Evolutionary conservation across 208 protist species (phyloP), one percentile per base, ranked within the genome.

Genomic region (Leptomonas pyrrhocoris): DNA sequence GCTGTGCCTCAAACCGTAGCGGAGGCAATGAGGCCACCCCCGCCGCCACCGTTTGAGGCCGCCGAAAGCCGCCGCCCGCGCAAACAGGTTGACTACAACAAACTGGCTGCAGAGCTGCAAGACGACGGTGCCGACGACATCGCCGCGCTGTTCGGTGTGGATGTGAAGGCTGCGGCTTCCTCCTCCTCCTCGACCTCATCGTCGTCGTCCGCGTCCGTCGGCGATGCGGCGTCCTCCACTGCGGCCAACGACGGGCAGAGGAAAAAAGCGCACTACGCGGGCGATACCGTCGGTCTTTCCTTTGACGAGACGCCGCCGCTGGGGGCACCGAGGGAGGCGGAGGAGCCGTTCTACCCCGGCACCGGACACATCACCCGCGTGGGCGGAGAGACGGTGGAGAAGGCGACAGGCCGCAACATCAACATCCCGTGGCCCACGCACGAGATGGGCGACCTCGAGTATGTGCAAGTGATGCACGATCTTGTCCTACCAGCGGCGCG

Each of bases 371-470:
- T 87, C 18, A 55, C 72, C 51, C 79, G 84, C 55, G 72, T 91
- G 5, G 90, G 87, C 42, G 90, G 87, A 4, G 87, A 90, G 25
- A 36, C 34, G 12, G 60, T 62, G 8, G 78, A 68, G 18, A 70
- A 56, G 27, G 97, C 94, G n/a, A 30, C 68, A 6, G 97, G 98
- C 2, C 84, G 80, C 42, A 98, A 92, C 69, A 85, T 99, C 57
- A 99, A 99, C 76, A 90, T 99, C 19, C 90, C 96, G 5, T 97
- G 93, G 88, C 85, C 91, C 31, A 73, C 82, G 28, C 78, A 75
- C 45, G 89, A 83, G 25, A 90, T 97, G 72, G 93, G 96, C 18
- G 97, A 99, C 64, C 73, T 93, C 5, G 97, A 99, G 69, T 99
- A 99, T 77, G 57, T 98, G 38, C 70, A 74, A 12, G 86, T 98